Base-by-base conservation (phyloP, 345 rosid species). In the Isatis tinctoria region DNA sequence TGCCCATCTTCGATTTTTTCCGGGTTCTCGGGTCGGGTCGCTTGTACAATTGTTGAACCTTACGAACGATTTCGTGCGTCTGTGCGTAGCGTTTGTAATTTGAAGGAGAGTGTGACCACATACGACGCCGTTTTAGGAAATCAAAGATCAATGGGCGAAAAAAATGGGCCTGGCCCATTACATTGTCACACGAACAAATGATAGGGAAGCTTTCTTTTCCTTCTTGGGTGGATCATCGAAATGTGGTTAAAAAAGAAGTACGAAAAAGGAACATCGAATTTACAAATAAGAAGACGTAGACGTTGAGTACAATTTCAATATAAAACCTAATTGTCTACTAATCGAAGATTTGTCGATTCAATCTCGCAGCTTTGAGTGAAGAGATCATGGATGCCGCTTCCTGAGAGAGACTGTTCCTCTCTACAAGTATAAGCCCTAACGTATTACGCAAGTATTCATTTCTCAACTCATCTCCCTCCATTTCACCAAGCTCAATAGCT, bases 381-480 rank as follows among this genome's bases (percentile, higher is more conserved):
- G 81, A 65, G 60, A 90, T 72, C 39, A 88, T 77, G n/a, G 86
- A 81, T 76, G 85, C 87, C 9, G 82, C 90, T 20, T 69, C 83
- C 30, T 59, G 71, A 37, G 84, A 65, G 36, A 87, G 69, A 13
- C 83, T 90, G 72, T 80, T 87, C 73, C 85, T 79, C 6, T 84
- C 87, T 10, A 85, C 84, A 52, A 75, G 67, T 45, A 58, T 64
- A 41, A 82, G 72, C 66, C 82, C 80, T 66, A 83, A 84, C 37
- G 74, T 47, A 5, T 61, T 45, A 10, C 73, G 78, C 66, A 90
- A 72, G 67, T 54, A 53, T 33, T 79, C 83, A 76, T 82, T 76
- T 72, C 92, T 85, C 67, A 67, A 47, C 28, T 66, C 78, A 74
- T 90, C 96, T 49, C 70, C 84, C 18, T 83, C 83, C 37, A 79